These are phyloP conservation scores for Backusella macrospora DNA, from an alignment of 192 early-diverging fungal genomes.

Conservation along the genomic window DNA sequence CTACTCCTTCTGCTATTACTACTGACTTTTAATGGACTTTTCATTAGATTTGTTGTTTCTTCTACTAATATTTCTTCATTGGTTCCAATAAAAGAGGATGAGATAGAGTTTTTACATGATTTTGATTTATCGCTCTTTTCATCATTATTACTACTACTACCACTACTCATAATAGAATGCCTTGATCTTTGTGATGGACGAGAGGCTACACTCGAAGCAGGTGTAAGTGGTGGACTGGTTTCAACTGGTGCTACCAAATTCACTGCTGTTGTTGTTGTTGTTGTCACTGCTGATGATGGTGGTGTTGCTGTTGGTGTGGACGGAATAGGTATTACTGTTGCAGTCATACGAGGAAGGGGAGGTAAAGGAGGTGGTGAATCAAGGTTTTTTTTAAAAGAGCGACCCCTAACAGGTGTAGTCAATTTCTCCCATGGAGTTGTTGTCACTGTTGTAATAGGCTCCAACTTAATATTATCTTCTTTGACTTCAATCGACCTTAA, in stretches of 20 bases:
- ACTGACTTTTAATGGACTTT: not conserved
- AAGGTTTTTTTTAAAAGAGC: not conserved
- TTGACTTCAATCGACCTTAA: conserved; percentile 56
- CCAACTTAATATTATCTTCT: not conserved
- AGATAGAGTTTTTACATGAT: not conserved
- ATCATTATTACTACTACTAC: not conserved
- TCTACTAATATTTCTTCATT: not conserved
- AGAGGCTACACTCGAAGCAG: conserved; percentile 20
- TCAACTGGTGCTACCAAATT: not conserved
- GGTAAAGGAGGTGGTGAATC: conserved; percentile 13
- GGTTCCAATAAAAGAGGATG: not conserved
- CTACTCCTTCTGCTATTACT: not conserved
- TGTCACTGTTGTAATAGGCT: not conserved
- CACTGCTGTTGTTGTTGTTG: conserved; percentile 16
- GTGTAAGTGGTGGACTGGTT: conserved; percentile 26
- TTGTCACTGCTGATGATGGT: not conserved
- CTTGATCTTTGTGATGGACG: conserved; percentile 19
- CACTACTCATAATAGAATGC: not conserved
- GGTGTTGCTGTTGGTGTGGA: not conserved
- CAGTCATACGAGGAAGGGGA: not conserved
- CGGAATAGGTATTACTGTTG: not conserved
- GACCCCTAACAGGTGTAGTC: not conserved
- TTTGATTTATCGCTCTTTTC: conserved; percentile 4
- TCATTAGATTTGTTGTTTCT: conserved; percentile 2
- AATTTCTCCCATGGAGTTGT: conserved; percentile 5